phyloP scores from a whole-genome alignment of 73 alveolate genomes.

The Tetrahymena thermophila region DNA sequence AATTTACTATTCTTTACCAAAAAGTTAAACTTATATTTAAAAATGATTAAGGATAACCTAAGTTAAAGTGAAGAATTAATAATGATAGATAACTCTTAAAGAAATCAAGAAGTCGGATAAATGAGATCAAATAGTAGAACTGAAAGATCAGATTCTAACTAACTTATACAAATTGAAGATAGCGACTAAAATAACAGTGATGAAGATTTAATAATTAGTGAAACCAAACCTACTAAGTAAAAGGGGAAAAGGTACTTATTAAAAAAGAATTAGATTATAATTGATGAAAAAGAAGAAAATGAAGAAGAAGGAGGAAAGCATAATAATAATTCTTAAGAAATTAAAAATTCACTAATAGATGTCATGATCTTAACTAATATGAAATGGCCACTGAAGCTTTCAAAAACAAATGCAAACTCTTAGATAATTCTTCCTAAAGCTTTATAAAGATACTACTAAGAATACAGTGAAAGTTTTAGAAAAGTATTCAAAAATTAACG shows the following conservation, averaged over 20 bases:
- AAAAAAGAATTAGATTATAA: too few relatives aligned
- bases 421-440: neutral
- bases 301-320: neutral
- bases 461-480: neutral
- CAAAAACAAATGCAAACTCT: neutral
- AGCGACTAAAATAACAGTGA: neutral
- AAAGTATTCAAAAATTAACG: neutral
- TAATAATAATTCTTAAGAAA: neutral
- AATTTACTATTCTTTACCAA: too few relatives aligned
- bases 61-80: too few relatives aligned
- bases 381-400: neutral
- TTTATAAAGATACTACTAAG: neutral
- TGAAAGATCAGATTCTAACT: neutral
- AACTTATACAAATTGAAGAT: neutral
- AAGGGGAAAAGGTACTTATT: too few relatives aligned
- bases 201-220: too few relatives aligned
- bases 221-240: neutral
- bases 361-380: neutral
- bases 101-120: too few relatives aligned
- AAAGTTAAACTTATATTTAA: too few relatives aligned
- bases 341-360: neutral
- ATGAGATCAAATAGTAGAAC: too few relatives aligned
- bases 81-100: too few relatives aligned
- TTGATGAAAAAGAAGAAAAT: neutral
- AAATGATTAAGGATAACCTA: too few relatives aligned